phyloP scores from a whole-genome alignment of 2,329 filamentous ascomycete genomes.

The Stachybotrys chartarum region DNA sequence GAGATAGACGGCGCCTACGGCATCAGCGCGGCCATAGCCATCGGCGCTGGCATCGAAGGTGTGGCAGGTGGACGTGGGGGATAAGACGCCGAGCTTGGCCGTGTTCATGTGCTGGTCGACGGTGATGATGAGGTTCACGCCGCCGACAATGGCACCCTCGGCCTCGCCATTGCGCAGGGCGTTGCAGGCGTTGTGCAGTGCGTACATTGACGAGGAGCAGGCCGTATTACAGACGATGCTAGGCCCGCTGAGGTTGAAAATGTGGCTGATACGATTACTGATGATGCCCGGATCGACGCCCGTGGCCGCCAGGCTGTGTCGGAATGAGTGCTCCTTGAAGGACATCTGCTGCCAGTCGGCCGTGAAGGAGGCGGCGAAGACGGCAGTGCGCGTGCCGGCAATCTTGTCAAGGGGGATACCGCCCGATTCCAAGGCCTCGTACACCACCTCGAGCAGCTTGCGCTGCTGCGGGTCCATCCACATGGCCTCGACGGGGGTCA shows the following conservation, averaged over 20 bases:
- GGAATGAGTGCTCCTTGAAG: constrained; percentile 1
- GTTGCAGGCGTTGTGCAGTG: constrained; percentile 10
- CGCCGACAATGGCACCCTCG: constrained; percentile 25
- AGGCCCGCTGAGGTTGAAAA: constrained; percentile 28
- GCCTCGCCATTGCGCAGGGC: constrained; percentile 24
- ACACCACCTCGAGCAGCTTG: constrained; percentile 26
- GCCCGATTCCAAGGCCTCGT: constrained; percentile 27
- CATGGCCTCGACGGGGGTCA: constrained; percentile 24
- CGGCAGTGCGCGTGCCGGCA: not conserved
- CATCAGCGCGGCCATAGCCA: constrained; percentile 26
- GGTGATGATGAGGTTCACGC: constrained; percentile 24
- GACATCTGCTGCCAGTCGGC: constrained; percentile 1
- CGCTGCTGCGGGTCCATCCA: constrained; percentile 31
- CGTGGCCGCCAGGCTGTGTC: constrained; percentile 2
- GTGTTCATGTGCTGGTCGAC: constrained; percentile 11
- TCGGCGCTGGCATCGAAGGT: constrained; percentile 25
- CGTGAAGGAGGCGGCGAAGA: constrained; percentile 1
- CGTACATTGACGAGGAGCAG: constrained; percentile 27
- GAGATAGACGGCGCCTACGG: constrained; percentile 19
- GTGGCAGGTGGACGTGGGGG: constrained; percentile 15
- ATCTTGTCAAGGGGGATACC: constrained; percentile 17
- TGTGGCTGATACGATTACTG: constrained; percentile 26
- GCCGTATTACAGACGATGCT: constrained; percentile 24
- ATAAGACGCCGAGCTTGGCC: constrained; percentile 11
- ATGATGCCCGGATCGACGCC: constrained; percentile 25